A percentile compares a stretch with the other conserved stretches of the same genome.
phyloP scores from a whole-genome alignment of 129 eudicot genomes.

The Chrysanthemum lavandulifolium region DNA sequence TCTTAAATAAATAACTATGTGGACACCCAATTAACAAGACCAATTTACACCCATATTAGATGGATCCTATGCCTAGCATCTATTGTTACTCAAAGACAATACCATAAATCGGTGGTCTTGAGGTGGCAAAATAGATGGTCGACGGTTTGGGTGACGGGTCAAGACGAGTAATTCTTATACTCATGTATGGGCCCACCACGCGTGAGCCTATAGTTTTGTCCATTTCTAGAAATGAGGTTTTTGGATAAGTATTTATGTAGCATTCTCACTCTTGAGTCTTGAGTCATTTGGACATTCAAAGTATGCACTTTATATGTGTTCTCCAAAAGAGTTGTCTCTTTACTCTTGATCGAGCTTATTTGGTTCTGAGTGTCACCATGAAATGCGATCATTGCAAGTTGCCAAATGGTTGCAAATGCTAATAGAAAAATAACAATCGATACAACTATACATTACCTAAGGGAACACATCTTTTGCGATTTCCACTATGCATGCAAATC shows the following conservation, averaged over 20 bases:
- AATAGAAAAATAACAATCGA: background rate
- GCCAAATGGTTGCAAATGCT: slow-evolving; percentile 86
- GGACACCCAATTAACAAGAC: background rate
- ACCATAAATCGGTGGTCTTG: too few species aligned
- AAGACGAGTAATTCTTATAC: too few species aligned
- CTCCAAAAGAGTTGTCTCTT: background rate
- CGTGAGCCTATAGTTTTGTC: too few species aligned
- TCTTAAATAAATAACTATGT: background rate
- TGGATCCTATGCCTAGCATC: background rate
- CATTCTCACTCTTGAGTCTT: background rate
- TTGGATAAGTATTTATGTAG: background rate
- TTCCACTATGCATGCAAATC: background rate
- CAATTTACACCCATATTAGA: too few species aligned
- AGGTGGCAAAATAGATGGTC: too few species aligned
- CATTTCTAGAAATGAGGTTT: background rate
- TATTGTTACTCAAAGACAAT: background rate
- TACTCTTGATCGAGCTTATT: slow-evolving; percentile 26
- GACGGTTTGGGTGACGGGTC: too few species aligned
- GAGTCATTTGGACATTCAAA: background rate
- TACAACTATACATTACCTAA: background rate
- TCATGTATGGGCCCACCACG: too few species aligned
- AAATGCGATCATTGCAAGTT: slow-evolving; percentile 88
- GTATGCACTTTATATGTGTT: background rate
- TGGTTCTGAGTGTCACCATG: slow-evolving; percentile 83
- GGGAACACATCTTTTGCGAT: background rate